phyloP scores from a whole-genome alignment of 2,329 filamentous ascomycete species.

The Ciborinia camelliae region DNA sequence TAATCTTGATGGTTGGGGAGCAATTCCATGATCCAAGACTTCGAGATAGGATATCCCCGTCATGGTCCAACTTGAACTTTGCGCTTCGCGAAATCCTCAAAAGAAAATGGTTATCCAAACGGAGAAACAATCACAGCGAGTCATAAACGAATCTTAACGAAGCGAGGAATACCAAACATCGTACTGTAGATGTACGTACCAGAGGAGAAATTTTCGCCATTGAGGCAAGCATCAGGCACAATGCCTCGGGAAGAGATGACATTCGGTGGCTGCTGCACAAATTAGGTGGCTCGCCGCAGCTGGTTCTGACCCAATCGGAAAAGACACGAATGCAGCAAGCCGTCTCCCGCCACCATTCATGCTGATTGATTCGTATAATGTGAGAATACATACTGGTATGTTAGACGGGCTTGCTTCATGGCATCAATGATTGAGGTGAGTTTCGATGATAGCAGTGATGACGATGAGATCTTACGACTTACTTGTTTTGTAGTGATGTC shows the following conservation, averaged over 20 bases:
- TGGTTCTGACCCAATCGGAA: neutral
- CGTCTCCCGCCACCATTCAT: neutral
- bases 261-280: conserved; percentile 2
- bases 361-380: neutral
- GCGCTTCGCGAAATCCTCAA: neutral
- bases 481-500: neutral
- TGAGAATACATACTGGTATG: neutral
- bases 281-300: neutral
- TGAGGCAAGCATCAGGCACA: neutral
- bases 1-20: neutral
- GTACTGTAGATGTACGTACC: neutral
- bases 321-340: neutral
- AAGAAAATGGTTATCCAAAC: neutral
- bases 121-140: neutral
- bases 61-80: neutral
- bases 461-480: neutral
- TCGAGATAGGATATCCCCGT: neutral
- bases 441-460: neutral
- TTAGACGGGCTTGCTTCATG: neutral
- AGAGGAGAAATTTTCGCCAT: too few species aligned
- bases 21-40: neutral
- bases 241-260: neutral
- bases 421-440: neutral
- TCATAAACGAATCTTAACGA: neutral
- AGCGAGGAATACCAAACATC: neutral